Evolutionary conservation across 176 grass and related monocot genomes (phyloP).

Genomic region (Carex pumila): DNA sequence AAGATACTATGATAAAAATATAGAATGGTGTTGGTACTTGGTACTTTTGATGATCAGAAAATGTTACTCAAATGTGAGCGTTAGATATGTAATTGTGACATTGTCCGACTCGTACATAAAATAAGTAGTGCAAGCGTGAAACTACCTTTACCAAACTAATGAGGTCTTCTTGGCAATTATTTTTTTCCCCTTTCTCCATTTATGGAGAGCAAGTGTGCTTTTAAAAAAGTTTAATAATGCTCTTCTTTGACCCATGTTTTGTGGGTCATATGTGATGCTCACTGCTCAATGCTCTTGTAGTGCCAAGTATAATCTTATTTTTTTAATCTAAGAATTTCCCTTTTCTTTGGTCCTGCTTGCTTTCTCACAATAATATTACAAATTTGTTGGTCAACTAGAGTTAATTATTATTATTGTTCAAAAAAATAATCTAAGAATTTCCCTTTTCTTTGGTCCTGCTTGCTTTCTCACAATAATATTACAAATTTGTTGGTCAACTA

Average conservation of each 20-base stretch:
- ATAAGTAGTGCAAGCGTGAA: not conserved
- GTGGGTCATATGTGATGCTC: conserved; percentile 17
- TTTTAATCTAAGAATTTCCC: no score
- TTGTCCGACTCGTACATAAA: not conserved
- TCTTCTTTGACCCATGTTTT: conserved; percentile 23
- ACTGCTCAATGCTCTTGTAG: not conserved
- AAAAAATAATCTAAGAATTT: not conserved
- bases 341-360: no score
- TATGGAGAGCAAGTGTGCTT: not conserved
- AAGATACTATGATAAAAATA: not conserved
- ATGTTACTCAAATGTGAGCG: not conserved
- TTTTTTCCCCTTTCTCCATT: not conserved
- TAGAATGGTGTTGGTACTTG: not conserved
- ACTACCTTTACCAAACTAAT: no score
- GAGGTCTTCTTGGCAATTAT: not conserved
- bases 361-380: no score
- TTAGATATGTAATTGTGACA: not conserved
- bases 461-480: conserved; percentile 2
- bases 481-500: not conserved
- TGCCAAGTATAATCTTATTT: not conserved
- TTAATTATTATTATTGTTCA: no score
- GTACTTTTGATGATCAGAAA: not conserved
- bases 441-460: not conserved
- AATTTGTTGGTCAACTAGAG: no score
- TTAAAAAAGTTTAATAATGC: not conserved